Evolutionary conservation across 2,329 filamentous ascomycete species (phyloP).

Genomic region (Exophiala xenobiotica): DNA sequence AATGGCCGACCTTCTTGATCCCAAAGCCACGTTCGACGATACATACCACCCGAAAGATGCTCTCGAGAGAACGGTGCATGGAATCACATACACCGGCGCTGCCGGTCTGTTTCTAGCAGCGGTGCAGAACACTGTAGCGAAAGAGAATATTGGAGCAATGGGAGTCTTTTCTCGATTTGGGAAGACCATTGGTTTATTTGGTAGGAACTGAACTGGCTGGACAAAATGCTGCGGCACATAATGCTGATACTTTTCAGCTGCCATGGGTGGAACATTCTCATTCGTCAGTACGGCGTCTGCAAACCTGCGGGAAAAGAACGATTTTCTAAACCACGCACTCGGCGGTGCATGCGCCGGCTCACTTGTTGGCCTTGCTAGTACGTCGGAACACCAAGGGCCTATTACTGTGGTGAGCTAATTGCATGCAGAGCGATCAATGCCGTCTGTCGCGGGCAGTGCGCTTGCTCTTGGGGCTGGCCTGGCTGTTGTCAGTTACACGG

Average conservation of each 20-base stretch:
- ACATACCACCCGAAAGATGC: conserved; percentile 73
- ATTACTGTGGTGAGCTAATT: conserved; percentile 24
- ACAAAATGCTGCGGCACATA: background rate
- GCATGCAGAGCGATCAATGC: conserved; percentile 60
- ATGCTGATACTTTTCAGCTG: conserved; percentile 51
- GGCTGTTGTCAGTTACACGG: conserved; percentile 67
- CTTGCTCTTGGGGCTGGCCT: conserved; percentile 58
- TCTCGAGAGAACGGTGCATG: conserved; percentile 64
- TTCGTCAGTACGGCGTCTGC: conserved; percentile 75
- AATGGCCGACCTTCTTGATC: conserved; percentile 33
- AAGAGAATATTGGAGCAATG: conserved; percentile 75
- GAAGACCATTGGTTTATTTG: conserved; percentile 66
- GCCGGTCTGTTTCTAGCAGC: conserved; percentile 72
- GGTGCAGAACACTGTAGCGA: conserved; percentile 82
- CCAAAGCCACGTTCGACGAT: conserved; percentile 31
- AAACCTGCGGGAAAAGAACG: conserved; percentile 83
- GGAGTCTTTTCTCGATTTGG: conserved; percentile 79
- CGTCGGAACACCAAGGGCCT: conserved; percentile 3
- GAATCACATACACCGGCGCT: conserved; percentile 62
- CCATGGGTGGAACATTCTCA: conserved; percentile 71
- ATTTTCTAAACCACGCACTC: conserved; percentile 70
- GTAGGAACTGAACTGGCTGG: conserved; percentile 47
- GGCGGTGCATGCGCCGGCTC: conserved; percentile 76
- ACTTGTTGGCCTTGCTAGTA: conserved; percentile 71
- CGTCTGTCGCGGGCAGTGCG: conserved; percentile 69